A percentile compares a stretch with the other conserved stretches of the same genome.
Evolutionary conservation across 345 rosid species (phyloP).

Genomic region (Ceriops tagal): DNA sequence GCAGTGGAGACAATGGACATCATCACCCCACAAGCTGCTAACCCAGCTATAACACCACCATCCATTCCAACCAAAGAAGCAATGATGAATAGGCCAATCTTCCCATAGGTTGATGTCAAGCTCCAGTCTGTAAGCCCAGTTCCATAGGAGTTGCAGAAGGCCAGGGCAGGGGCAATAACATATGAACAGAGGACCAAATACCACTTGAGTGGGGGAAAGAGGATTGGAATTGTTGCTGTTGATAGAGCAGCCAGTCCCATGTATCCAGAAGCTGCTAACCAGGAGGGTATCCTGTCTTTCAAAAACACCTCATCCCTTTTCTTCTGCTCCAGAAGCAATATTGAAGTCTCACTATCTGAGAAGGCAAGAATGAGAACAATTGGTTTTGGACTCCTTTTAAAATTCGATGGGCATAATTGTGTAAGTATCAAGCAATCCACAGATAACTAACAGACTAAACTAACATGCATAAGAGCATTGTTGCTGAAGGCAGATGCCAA

Average conservation of each 20-base stretch:
- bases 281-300: constrained; percentile 71
- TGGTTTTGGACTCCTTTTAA: neutral
- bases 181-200: constrained; percentile 76
- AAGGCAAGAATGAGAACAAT: constrained; percentile 12
- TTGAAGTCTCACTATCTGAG: constrained; percentile 51
- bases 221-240: constrained; percentile 60
- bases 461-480: neutral
- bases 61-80: constrained; percentile 73
- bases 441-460: neutral
- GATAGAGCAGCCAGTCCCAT: constrained; percentile 87
- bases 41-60: constrained; percentile 88
- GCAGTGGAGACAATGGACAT: constrained; percentile 92
- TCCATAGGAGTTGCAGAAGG: constrained; percentile 90
- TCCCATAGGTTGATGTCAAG: constrained; percentile 79
- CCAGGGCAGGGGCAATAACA: constrained; percentile 84
- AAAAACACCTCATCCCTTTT: constrained; percentile 64
- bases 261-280: constrained; percentile 80
- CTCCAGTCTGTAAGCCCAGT: constrained; percentile 86
- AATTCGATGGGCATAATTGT: neutral
- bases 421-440: neutral
- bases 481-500: no score
- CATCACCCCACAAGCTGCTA: constrained; percentile 87
- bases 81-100: constrained; percentile 81
- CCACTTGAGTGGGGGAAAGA: constrained; percentile 86
- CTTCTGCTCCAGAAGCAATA: constrained; percentile 47